Evolutionary conservation across 805 yeast species (phyloP), one percentile per base, ranked within the genome.

Genomic region (Peterozyma toletana): DNA sequence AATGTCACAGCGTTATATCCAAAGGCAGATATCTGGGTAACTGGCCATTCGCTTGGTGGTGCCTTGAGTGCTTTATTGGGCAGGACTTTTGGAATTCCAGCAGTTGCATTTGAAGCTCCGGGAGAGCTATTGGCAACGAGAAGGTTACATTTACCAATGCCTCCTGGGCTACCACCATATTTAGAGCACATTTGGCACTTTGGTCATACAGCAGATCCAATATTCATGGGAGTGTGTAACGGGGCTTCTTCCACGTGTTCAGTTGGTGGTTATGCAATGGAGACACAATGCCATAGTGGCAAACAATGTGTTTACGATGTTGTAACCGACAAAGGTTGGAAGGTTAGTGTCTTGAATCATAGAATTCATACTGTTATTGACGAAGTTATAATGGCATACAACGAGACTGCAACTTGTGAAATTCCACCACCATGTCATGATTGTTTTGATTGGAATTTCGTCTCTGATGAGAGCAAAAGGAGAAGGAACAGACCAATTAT

Each of bases 201-300:
- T 57, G 99, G 99, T 2, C 91, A 93, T 59, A 93, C 93, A 2
- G 98, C 96, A 0, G 99, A 93, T 59, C 99, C 99, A 1, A 86
- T 93, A 2, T 93, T 73, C 56, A 84, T 90, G 91, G 99, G 99
- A 0, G 90, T 88, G 9, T 93, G 99, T 60, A 89, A 86, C 56
- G 99, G 99, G 9, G 95, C 93, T 1, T 79, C 91, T 3, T 83
- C 95, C 0, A 64, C 90, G 1, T 93, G 99, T 62, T 81, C 91
- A 47, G 71, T 87, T 9, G 96, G 86, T 1, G 99, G 99, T 0
- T 93, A 88, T 61, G 99, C 98, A 10, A 83, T 93, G 96, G 99
- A 93, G 56, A 83, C 96, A 0, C 83, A 82, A 38, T 93, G 99
- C 59, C 99, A 93, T 60, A 76, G 96, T 0, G 99, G 98, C 0